These are phyloP conservation scores for Blastomyces percursus DNA, from an alignment of 2,329 filamentous ascomycete species.

Conservation along the genomic window DNA sequence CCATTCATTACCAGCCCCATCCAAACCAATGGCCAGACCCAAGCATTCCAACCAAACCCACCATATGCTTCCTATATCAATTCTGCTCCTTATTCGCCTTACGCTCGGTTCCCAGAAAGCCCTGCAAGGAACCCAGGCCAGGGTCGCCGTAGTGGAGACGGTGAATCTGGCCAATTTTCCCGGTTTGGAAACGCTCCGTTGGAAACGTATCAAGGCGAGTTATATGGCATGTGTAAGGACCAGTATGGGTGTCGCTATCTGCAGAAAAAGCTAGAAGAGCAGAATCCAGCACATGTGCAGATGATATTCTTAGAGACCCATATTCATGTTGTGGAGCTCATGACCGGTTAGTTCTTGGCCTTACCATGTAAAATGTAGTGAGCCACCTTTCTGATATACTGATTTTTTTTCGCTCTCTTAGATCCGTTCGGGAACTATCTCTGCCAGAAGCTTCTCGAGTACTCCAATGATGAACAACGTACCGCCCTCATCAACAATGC, in stretches of 20 bases:
- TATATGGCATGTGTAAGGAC: constrained; percentile 90
- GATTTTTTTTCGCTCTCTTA: constrained; percentile 14
- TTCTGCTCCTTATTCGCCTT: constrained; percentile 26
- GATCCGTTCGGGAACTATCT: constrained; percentile 99
- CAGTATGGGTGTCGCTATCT: constrained; percentile 95
- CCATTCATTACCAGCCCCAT: constrained; percentile 44
- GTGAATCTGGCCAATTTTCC: constrained; percentile 48
- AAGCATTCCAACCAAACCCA: constrained; percentile 44
- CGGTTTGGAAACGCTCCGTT: constrained; percentile 75
- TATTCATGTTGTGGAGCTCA: constrained; percentile 87
- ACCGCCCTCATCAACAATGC: constrained; percentile 88
- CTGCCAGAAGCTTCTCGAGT: constrained; percentile 96
- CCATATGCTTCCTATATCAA: constrained; percentile 45
- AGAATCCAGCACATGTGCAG: constrained; percentile 69
- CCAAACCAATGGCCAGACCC: constrained; percentile 26
- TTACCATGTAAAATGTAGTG: not conserved
- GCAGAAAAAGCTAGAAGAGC: constrained; percentile 94
- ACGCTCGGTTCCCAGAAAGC: constrained; percentile 54
- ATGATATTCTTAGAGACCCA: constrained; percentile 93
- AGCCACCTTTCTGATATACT: not conserved
- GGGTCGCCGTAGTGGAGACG: constrained; percentile 48
- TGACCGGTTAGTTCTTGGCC: constrained; percentile 53
- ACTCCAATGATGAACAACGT: constrained; percentile 87
- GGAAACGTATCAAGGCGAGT: constrained; percentile 68
- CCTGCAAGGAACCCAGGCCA: constrained; percentile 68